These are phyloP conservation scores for Neonothopanus nambi DNA, from an alignment of 1,284 basidiomycete species.

Conservation along the genomic window DNA sequence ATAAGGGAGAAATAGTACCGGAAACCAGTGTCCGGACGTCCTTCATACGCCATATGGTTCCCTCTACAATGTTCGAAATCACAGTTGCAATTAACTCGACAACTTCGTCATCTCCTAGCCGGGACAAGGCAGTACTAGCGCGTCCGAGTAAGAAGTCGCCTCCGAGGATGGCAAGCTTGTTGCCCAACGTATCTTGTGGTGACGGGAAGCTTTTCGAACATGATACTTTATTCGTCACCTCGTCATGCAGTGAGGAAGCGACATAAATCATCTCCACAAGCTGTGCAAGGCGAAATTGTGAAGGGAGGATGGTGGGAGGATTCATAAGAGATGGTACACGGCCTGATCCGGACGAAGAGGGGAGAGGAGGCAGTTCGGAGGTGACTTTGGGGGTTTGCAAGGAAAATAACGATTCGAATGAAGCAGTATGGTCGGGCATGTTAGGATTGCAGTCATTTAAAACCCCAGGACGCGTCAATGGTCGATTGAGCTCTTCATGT, in stretches of 20 bases:
- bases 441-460: constrained; percentile 73
- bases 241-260: constrained; percentile 86
- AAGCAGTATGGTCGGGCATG: constrained; percentile 59
- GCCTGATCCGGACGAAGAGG: constrained; percentile 26
- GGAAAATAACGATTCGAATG: constrained; percentile 48
- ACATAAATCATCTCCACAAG: constrained; percentile 93
- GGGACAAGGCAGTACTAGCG: constrained; percentile 72
- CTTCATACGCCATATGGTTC: constrained; percentile 81
- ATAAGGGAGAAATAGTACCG: constrained; percentile 3
- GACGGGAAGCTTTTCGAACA: constrained; percentile 67
- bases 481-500: constrained; percentile 54
- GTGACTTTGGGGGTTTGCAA: constrained; percentile 28
- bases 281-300: constrained; percentile 79
- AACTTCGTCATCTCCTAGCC: constrained; percentile 75
- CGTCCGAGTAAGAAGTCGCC: constrained; percentile 86
- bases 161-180: constrained; percentile 83
- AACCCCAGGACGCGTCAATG: constrained; percentile 60
- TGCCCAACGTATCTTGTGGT: constrained; percentile 58
- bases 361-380: constrained; percentile 32
- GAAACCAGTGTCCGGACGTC: constrained; percentile 24
- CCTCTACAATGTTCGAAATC: constrained; percentile 84
- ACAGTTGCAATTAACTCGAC: constrained; percentile 83
- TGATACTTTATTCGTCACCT: constrained; percentile 77
- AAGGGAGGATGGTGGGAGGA: constrained; percentile 53
- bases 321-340: constrained; percentile 29